Base-by-base conservation (phyloP, 2,329 filamentous ascomycete genomes). In the Periconia digitata region DNA sequence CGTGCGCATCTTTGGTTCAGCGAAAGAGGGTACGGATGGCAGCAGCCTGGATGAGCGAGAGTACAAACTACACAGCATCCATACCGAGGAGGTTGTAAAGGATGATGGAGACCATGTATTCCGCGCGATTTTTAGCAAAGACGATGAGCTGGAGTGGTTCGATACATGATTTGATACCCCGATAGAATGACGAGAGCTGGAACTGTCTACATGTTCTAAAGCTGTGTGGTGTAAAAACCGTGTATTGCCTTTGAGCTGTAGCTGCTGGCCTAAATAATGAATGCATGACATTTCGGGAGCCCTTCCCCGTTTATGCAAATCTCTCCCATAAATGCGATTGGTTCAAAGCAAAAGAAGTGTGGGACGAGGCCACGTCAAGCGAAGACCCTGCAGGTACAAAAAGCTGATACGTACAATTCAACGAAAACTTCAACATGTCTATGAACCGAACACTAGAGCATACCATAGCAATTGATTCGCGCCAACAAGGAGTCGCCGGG, bases 121-220 rank as follows among this genome's bases (percentile, higher is more conserved):
- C 23, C 50, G 64, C 22, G 66, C 66, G 1, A 59, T 70, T n/a
- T 69, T 70, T 35, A 54, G 49, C 8, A 61, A 60, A 44, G 49
- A 59, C 7, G 66, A 70, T 51, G 48, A 36, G 43, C 46, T 70
- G 35, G 62, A 67, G 46, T 70, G 65, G 66, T 70, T 70, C 48
- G 66, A 70, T 38, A 69, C 65, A 13, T 70, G 51, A 51, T 34
- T 42, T 29, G 47, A 47, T 42, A 50, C 48, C 47, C 34, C 36
- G 35, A n/a, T n/a, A n/a, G n/a, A n/a, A n/a, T n/a, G 27, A 32
- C 8, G 27, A n/a, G n/a, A 13, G n/a, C n/a, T n/a, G n/a, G n/a
- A n/a, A n/a, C n/a, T n/a, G n/a, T n/a, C n/a, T n/a, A n/a, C n/a
- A n/a, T n/a, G n/a, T n/a, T n/a, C n/a, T n/a, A n/a, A n/a, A n/a